A percentile compares a stretch with the other conserved stretches of the same genome.
Conservation (phyloP, 352 stramenopile species). For the Globisporangium barbulae region DNA sequence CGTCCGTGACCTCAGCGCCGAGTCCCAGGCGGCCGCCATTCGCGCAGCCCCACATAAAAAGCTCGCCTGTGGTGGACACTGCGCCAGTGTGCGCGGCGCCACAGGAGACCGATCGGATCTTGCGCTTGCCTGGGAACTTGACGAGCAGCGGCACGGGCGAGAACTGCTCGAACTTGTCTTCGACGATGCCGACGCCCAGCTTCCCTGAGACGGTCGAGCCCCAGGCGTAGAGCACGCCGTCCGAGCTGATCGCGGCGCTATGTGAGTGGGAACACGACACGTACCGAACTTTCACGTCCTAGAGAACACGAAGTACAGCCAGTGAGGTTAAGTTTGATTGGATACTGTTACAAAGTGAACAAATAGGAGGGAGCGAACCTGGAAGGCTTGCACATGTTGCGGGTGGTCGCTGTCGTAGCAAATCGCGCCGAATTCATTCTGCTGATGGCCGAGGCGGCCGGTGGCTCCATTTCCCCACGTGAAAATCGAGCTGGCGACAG, state of each 20-base stretch:
- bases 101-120: constrained; percentile 82
- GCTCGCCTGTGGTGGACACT: constrained; percentile 57
- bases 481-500: constrained; percentile 68
- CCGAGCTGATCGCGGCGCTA: constrained; percentile 74
- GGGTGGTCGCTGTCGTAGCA: constrained; percentile 70
- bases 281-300: constrained; percentile 43
- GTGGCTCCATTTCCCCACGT: constrained; percentile 85
- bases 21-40: constrained; percentile 92
- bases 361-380: constrained; percentile 13
- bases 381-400: constrained; percentile 50
- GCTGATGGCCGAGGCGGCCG: constrained; percentile 77
- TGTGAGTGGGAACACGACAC: constrained; percentile 83
- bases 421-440: constrained; percentile 41
- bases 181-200: constrained; percentile 81
- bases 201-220: constrained; percentile 81
- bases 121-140: constrained; percentile 59
- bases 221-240: constrained; percentile 88
- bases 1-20: constrained; percentile 57
- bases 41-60: constrained; percentile 90
- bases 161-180: constrained; percentile 83
- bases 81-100: constrained; percentile 81
- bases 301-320: constrained; percentile 4
- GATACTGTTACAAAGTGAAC: background rate
- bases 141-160: constrained; percentile 63
- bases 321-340: background rate